These are phyloP conservation scores for Gliomastix tumulicola DNA, from an alignment of 2,329 filamentous ascomycete genomes.

Conservation along the genomic window DNA sequence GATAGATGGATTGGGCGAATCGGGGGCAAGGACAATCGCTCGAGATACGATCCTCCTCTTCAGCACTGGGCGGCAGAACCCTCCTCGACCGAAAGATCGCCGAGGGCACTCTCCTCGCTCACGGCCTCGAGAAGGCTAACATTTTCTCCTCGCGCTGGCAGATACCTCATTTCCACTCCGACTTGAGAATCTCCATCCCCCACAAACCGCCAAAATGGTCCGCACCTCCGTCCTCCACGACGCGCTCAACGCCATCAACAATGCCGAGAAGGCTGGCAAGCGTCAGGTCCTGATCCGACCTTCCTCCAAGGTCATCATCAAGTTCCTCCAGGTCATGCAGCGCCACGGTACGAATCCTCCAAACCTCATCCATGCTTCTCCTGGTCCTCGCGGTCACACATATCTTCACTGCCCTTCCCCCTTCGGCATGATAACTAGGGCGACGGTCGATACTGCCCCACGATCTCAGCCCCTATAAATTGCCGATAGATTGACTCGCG, in stretches of 20 bases:
- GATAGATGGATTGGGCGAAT: too few relatives aligned
- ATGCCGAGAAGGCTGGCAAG: constrained; percentile 99
- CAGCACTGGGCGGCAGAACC: constrained; percentile 66
- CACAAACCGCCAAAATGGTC: constrained; percentile 81
- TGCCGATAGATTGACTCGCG: constrained; percentile 85
- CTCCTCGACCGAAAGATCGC: constrained; percentile 43
- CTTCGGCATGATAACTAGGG: constrained; percentile 99
- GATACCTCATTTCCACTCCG: constrained; percentile 60
- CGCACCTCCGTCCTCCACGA: constrained; percentile 99
- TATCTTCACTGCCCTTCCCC: constrained; percentile 7
- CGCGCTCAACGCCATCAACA: constrained; percentile 99
- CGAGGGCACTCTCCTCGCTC: constrained; percentile 67
- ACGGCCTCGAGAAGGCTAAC: constrained; percentile 58
- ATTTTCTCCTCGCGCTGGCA: constrained; percentile 29
- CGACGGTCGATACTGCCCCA: constrained; percentile 72
- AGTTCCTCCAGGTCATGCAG: constrained; percentile 99
- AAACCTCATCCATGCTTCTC: constrained; percentile 1
- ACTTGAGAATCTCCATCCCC: constrained; percentile 70
- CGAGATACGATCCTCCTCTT: constrained; percentile 57
- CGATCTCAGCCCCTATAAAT: constrained; percentile 99
- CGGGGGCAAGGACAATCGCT: constrained; percentile 9
- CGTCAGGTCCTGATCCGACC: constrained; percentile 98
- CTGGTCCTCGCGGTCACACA: neutral
- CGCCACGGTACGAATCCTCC: constrained; percentile 77
- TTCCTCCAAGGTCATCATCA: constrained; percentile 98